phyloP scores from a whole-genome alignment of 495 filamentous ascomycete genomes.

The Aspergillus cristatus region DNA sequence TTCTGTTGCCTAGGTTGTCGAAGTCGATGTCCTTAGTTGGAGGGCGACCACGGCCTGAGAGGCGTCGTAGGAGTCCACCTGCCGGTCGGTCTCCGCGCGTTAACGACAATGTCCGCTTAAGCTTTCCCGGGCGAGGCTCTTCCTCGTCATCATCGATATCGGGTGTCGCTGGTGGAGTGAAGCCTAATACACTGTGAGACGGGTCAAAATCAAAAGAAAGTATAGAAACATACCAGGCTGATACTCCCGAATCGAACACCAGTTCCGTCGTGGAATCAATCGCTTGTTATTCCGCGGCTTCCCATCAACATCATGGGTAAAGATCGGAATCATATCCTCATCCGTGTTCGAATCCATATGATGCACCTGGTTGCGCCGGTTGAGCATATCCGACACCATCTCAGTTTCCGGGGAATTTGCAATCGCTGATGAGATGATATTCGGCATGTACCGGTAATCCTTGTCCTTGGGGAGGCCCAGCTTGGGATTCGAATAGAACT shows the following conservation, averaged over 20 bases:
- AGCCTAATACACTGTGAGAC: constrained; percentile 25
- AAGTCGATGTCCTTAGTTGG: constrained; percentile 40
- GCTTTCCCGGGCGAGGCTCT: constrained; percentile 40
- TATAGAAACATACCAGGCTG: constrained; percentile 46
- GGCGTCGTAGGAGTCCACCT: constrained; percentile 47
- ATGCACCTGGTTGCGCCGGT: constrained; percentile 88
- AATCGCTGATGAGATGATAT: constrained; percentile 81
- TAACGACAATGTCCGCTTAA: constrained; percentile 55
- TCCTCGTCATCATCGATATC: constrained; percentile 21
- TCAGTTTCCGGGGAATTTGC: constrained; percentile 89
- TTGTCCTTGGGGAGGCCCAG: constrained; percentile 68
- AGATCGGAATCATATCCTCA: constrained; percentile 92
- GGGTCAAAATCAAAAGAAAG: too few species aligned
- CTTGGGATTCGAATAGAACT: constrained; percentile 86
- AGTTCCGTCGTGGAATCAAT: constrained; percentile 85
- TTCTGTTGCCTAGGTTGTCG: constrained; percentile 14
- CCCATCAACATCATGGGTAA: constrained; percentile 78
- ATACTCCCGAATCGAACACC: constrained; percentile 81
- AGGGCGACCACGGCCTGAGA: constrained; percentile 34
- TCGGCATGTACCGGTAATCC: constrained; percentile 91
- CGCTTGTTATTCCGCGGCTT: constrained; percentile 84
- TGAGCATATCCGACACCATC: constrained; percentile 80
- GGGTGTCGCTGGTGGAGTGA: constrained; percentile 59
- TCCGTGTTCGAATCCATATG: constrained; percentile 68
- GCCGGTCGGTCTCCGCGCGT: constrained; percentile 43